phyloP scores from a whole-genome alignment of 192 early-diverging fungal species.

The Coemansia sp. region DNA sequence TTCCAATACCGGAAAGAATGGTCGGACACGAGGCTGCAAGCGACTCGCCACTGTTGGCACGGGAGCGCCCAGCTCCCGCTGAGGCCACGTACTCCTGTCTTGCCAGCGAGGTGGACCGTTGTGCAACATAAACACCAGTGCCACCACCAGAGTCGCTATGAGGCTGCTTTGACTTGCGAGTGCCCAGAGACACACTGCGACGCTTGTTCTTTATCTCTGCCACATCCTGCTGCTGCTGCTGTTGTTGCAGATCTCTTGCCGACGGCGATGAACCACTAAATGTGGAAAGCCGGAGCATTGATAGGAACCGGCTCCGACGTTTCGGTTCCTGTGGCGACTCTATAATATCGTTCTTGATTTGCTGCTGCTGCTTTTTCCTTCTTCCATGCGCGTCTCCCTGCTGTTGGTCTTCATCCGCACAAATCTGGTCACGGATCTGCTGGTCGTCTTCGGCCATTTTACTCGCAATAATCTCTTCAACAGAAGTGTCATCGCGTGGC shows the following conservation, averaged over 20 bases:
- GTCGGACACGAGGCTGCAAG: slow-evolving; percentile 40
- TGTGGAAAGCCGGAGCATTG: slow-evolving; percentile 25
- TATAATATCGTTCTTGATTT: background rate
- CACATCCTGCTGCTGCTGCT: background rate
- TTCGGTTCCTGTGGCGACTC: slow-evolving; percentile 14
- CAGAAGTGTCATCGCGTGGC: slow-evolving; percentile 36
- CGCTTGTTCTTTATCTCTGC: slow-evolving; percentile 6
- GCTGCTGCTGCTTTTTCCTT: background rate
- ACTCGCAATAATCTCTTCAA: slow-evolving; percentile 46
- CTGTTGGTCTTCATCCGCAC: background rate
- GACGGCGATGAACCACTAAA: slow-evolving; percentile 7
- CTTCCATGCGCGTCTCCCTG: background rate
- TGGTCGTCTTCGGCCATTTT: slow-evolving; percentile 18
- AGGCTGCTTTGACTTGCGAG: background rate
- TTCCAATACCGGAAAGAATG: slow-evolving; percentile 11
- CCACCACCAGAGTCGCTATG: background rate
- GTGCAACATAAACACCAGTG: background rate
- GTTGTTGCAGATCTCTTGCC: background rate
- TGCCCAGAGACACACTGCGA: slow-evolving; percentile 48
- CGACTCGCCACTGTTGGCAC: slow-evolving; percentile 21
- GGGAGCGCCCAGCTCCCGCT: background rate
- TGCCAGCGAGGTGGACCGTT: background rate
- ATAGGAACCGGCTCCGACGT: slow-evolving; percentile 45
- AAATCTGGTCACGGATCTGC: slow-evolving; percentile 1
- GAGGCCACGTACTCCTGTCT: background rate